Conservation (phyloP, 2,329 filamentous ascomycete genomes). For the Pyrenochaeta sp. region DNA sequence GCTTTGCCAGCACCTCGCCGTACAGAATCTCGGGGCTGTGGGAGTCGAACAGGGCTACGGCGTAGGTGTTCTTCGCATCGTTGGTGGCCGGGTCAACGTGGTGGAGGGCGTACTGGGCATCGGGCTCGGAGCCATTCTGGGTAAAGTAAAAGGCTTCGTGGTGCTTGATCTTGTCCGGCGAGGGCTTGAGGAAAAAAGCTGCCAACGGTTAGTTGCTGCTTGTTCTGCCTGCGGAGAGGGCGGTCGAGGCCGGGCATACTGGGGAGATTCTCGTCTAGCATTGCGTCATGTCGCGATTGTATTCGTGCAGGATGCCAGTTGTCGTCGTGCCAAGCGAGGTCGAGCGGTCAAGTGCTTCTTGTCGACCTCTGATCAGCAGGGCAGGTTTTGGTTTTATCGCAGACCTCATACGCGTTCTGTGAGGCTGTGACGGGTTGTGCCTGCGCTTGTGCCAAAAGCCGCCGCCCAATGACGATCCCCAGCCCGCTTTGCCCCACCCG, state of each 20-base stretch:
- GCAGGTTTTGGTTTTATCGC: neutral
- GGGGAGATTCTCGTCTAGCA: conserved; percentile 96
- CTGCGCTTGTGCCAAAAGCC: neutral
- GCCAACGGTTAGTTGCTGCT: conserved; percentile 48
- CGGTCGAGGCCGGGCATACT: conserved; percentile 52
- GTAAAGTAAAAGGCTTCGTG: conserved; percentile 64
- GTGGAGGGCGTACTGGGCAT: conserved; percentile 81
- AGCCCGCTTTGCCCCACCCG: neutral
- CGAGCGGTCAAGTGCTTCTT: neutral
- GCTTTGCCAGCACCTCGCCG: conserved; percentile 83
- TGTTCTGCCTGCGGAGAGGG: neutral
- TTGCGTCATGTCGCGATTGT: conserved; percentile 51
- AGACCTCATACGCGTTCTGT: neutral
- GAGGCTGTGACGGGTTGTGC: neutral
- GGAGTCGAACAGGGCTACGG: conserved; percentile 83
- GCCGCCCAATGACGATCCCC: neutral
- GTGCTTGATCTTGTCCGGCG: conserved; percentile 60
- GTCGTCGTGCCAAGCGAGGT: neutral
- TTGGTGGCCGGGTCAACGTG: conserved; percentile 76
- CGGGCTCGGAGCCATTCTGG: conserved; percentile 81
- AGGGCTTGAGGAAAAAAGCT: conserved; percentile 69
- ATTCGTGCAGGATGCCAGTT: neutral
- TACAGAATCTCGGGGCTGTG: conserved; percentile 83
- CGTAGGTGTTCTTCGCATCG: conserved; percentile 82
- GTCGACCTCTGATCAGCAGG: neutral